Evolutionary conservation across 352 stramenopile genomes (phyloP).

Genomic region (Pythium apleroticum): DNA sequence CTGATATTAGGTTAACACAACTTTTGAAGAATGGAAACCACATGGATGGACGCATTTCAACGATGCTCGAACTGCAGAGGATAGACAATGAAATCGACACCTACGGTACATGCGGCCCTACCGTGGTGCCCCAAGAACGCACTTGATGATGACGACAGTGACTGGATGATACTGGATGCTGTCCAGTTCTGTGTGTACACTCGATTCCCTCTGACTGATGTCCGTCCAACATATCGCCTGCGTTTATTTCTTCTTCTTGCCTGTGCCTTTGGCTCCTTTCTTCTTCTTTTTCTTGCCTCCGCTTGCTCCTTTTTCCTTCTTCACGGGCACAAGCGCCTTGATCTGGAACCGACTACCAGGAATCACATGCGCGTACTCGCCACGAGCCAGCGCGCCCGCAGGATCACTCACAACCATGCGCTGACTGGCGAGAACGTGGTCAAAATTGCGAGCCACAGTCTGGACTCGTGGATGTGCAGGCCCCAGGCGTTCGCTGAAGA

Average conservation of each 20-base stretch:
- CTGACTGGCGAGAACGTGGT: conserved; percentile 42
- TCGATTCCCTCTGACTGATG: too few relatives aligned
- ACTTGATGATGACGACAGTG: too few relatives aligned
- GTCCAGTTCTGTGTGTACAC: too few relatives aligned
- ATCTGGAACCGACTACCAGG: conserved; percentile 66
- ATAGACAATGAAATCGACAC: too few relatives aligned
- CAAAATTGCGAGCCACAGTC: conserved; percentile 47
- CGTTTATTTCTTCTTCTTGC: conserved; percentile 37
- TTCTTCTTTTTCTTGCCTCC: conserved; percentile 28
- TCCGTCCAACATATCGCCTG: too few relatives aligned
- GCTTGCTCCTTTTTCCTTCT: conserved; percentile 19
- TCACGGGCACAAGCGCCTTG: conserved; percentile 46
- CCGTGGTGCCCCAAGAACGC: too few relatives aligned
- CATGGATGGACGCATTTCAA: too few relatives aligned
- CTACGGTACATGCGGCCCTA: too few relatives aligned
- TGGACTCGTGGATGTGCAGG: conserved; percentile 42
- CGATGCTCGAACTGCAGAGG: too few relatives aligned
- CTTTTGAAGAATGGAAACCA: too few relatives aligned
- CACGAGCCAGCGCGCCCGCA: conserved; percentile 37
- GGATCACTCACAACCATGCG: conserved; percentile 48
- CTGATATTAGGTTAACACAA: too few relatives aligned
- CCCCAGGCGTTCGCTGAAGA: conserved; percentile 51
- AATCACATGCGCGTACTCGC: conserved; percentile 65
- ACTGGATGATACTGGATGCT: too few relatives aligned
- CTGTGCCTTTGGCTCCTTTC: conserved; percentile 25